Evolutionary conservation across 1,284 basidiomycete genomes (phyloP).

Genomic region (Leccinum variabile): DNA sequence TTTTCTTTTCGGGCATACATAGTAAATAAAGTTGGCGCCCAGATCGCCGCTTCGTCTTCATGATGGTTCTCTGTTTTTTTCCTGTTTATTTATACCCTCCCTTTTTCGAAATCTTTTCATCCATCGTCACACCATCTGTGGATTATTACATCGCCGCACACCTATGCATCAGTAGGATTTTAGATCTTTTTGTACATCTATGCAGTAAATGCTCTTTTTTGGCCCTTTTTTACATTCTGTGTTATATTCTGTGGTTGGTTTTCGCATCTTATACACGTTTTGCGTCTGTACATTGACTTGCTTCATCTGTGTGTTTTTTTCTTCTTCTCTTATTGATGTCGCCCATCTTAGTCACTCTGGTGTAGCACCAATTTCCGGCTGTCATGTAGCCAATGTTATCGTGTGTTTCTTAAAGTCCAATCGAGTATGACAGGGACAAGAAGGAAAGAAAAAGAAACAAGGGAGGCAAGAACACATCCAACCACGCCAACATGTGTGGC

Average conservation of each 20-base stretch:
- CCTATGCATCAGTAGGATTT: slow-evolving; percentile 28
- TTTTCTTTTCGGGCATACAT: slow-evolving; percentile 4
- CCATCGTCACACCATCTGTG: slow-evolving; percentile 3
- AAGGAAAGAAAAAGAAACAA: neutral
- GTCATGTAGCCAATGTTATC: slow-evolving; percentile 16
- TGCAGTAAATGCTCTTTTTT: slow-evolving; percentile 6
- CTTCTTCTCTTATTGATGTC: neutral
- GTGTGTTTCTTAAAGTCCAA: slow-evolving; percentile 11
- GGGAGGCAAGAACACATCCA: slow-evolving; percentile 1
- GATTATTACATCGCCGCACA: slow-evolving; percentile 13
- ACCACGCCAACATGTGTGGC: neutral
- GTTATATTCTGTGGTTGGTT: slow-evolving; percentile 12
- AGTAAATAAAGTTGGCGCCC: slow-evolving; percentile 2
- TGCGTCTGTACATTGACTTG: slow-evolving; percentile 20
- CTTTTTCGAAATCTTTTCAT: neutral
- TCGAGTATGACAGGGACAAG: neutral
- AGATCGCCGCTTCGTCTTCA: neutral
- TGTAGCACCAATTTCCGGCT: slow-evolving; percentile 24
- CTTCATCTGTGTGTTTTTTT: neutral
- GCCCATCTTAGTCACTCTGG: slow-evolving; percentile 14
- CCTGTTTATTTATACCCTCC: slow-evolving; percentile 8
- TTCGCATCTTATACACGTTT: slow-evolving; percentile 14
- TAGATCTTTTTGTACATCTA: slow-evolving; percentile 24
- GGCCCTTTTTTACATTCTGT: slow-evolving; percentile 13
- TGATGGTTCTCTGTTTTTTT: neutral